Percentiles rank a stretch among this genome's conserved stretches.
Evolutionary conservation across 2,329 filamentous ascomycete genomes (phyloP).

Genomic region (Colletotrichum eleusines): DNA sequence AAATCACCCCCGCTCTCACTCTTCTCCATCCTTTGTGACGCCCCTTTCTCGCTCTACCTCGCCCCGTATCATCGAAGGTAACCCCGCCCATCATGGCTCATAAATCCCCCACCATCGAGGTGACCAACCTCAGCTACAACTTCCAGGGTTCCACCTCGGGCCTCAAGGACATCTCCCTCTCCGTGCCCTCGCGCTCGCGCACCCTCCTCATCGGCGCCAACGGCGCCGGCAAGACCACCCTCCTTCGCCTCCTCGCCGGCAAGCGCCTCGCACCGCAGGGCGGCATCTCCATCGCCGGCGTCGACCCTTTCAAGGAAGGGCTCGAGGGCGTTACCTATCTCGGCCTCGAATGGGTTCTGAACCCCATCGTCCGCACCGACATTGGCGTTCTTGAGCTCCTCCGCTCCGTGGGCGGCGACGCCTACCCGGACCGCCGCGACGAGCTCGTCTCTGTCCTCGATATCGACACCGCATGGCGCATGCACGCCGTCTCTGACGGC

Average conservation of each 20-base stretch:
- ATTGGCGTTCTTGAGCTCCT: slow-evolving; percentile 92
- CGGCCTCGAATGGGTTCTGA: slow-evolving; percentile 97
- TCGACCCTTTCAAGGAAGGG: slow-evolving; percentile 91
- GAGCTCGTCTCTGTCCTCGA: slow-evolving; percentile 90
- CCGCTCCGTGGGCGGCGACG: slow-evolving; percentile 85
- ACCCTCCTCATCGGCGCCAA: slow-evolving; percentile 96
- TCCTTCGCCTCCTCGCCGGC: slow-evolving; percentile 92
- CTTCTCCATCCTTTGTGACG: background rate
- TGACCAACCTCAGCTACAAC: slow-evolving; percentile 84
- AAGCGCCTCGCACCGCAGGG: slow-evolving; percentile 88
- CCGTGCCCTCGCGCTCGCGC: slow-evolving; percentile 84
- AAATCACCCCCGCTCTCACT: background rate
- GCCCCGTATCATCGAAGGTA: slow-evolving; percentile 1
- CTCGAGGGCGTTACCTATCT: slow-evolving; percentile 97
- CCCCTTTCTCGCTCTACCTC: background rate
- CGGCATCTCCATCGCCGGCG: slow-evolving; percentile 81
- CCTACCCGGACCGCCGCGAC: slow-evolving; percentile 84
- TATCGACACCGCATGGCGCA: slow-evolving; percentile 91
- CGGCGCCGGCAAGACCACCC: slow-evolving; percentile 96
- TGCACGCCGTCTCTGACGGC: slow-evolving; percentile 95
- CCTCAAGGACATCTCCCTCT: slow-evolving; percentile 77
- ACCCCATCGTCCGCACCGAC: slow-evolving; percentile 94
- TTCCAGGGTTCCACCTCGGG: slow-evolving; percentile 90
- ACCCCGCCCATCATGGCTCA: slow-evolving; percentile 38
- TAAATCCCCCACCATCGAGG: slow-evolving; percentile 72